Evolutionary conservation across 305 asterid genomes (phyloP).

Genomic region (Rubia tinctorum): DNA sequence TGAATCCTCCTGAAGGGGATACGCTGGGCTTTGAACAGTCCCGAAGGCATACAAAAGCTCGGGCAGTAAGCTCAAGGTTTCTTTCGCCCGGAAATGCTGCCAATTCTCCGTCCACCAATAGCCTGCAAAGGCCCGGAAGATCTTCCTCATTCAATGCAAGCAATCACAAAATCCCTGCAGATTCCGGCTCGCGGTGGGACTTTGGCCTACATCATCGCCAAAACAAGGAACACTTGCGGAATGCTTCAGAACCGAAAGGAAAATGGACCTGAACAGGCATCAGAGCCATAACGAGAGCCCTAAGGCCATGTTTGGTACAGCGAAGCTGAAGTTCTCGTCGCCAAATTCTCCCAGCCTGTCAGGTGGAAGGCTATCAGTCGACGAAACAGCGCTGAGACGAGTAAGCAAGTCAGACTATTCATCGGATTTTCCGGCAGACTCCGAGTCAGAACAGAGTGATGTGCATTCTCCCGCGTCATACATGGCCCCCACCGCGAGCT

Average conservation of each 20-base stretch:
- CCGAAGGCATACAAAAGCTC: slow-evolving; percentile 36
- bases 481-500: slow-evolving; percentile 83
- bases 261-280: slow-evolving; percentile 47
- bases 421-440: slow-evolving; percentile 34
- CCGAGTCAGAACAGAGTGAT: slow-evolving; percentile 57
- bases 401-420: slow-evolving; percentile 26
- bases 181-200: slow-evolving; percentile 47
- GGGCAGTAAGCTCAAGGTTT: slow-evolving; percentile 68
- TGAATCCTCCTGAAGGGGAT: slow-evolving; percentile 26
- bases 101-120: slow-evolving; percentile 38
- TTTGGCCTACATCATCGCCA: slow-evolving; percentile 63
- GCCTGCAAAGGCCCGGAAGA: slow-evolving; percentile 31
- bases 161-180: slow-evolving; percentile 39
- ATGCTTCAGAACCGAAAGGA: slow-evolving; percentile 47
- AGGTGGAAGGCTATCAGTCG: slow-evolving; percentile 58
- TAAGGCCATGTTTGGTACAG: slow-evolving; percentile 46
- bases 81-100: slow-evolving; percentile 36
- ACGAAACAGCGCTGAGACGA: slow-evolving; percentile 43
- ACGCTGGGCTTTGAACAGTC: slow-evolving; percentile 24
- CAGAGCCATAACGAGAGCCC: slow-evolving; percentile 58
- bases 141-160: slow-evolving; percentile 28
- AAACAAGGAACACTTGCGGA: slow-evolving; percentile 43
- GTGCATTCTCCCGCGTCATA: slow-evolving; percentile 46
- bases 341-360: slow-evolving; percentile 24
- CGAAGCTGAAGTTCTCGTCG: slow-evolving; percentile 36